phyloP scores from a whole-genome alignment of 2,329 filamentous ascomycete species.

The Cladosporium sphaerospermum region DNA sequence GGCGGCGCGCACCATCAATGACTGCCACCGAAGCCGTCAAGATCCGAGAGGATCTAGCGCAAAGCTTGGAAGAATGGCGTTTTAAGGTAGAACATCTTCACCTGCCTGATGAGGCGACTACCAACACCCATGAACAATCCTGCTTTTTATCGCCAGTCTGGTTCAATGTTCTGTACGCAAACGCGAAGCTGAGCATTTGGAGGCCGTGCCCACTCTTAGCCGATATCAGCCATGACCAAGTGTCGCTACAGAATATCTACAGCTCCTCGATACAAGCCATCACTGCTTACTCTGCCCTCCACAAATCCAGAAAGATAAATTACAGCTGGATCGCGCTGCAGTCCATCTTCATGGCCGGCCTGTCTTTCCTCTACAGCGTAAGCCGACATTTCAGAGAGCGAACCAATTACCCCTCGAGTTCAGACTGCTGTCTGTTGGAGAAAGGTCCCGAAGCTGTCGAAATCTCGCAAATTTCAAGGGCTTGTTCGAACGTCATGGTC shows the following conservation, averaged over 20 bases:
- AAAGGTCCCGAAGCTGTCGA: slow-evolving; percentile 34
- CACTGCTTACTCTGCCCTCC: slow-evolving; percentile 39
- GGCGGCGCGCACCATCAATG: slow-evolving; percentile 19
- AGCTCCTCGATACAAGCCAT: slow-evolving; percentile 37
- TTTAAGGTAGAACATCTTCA: slow-evolving; percentile 24
- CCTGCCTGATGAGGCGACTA: slow-evolving; percentile 24
- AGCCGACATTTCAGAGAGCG: slow-evolving; percentile 34
- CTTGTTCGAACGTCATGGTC: slow-evolving; percentile 41
- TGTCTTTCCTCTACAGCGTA: slow-evolving; percentile 40
- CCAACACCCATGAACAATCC: slow-evolving; percentile 21
- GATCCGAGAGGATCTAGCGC: slow-evolving; percentile 22
- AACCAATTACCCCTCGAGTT: not conserved
- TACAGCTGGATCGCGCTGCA: slow-evolving; percentile 47
- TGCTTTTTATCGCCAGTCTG: slow-evolving; percentile 39
- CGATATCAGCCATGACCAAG: slow-evolving; percentile 14
- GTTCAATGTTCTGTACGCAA: slow-evolving; percentile 41
- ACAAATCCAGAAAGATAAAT: slow-evolving; percentile 42
- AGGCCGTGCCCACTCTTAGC: slow-evolving; percentile 32
- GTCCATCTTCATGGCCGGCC: slow-evolving; percentile 42
- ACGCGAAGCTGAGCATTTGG: slow-evolving; percentile 39
- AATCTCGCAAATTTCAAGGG: slow-evolving; percentile 38
- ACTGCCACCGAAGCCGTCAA: slow-evolving; percentile 15
- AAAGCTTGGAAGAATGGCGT: slow-evolving; percentile 31
- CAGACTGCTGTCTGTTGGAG: slow-evolving; percentile 15
- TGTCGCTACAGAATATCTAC: slow-evolving; percentile 27